These are phyloP conservation scores for Rhodotorula sp. DNA, from an alignment of 1,284 basidiomycete species.

Conservation along the genomic window DNA sequence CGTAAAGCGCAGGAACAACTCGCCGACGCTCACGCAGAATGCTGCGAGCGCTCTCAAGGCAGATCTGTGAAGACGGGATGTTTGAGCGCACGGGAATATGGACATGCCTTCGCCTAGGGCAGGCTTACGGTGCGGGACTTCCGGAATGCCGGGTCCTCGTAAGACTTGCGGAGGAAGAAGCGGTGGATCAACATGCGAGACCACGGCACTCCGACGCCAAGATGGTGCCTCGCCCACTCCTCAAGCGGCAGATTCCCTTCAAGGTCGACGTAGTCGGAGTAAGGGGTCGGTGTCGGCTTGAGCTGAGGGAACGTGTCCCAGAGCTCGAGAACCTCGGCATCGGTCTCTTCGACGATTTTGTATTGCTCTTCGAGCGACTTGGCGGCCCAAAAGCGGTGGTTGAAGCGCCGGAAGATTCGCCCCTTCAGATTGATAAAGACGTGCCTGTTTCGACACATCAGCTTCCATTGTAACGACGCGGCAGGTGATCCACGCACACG, in stretches of 20 bases:
- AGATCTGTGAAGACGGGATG: not conserved
- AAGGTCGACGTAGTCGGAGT: not conserved
- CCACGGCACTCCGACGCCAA: not conserved
- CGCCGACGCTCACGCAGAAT: not conserved
- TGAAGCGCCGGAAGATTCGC: slow-evolving; percentile 1
- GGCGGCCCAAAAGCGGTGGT: slow-evolving; percentile 1
- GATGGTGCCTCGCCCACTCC: not conserved
- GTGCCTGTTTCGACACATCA: not conserved
- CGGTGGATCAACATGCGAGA: not conserved
- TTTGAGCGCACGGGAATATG: not conserved
- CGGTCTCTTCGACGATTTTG: not conserved
- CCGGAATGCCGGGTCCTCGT: not conserved
- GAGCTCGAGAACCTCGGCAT: not conserved
- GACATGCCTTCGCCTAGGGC: not conserved
- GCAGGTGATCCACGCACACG: no score
- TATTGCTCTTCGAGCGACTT: not conserved
- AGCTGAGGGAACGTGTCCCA: not conserved
- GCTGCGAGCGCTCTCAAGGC: not conserved
- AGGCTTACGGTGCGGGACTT: slow-evolving; percentile 1
- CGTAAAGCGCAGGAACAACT: not conserved
- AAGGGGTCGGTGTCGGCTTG: not conserved
- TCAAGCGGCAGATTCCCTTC: not conserved
- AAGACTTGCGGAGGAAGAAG: slow-evolving; percentile 4
- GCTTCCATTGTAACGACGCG: no score
- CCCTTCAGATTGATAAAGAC: not conserved